phyloP scores from a whole-genome alignment of 179 eudicot species.

The Carnegiea gigantea region DNA sequence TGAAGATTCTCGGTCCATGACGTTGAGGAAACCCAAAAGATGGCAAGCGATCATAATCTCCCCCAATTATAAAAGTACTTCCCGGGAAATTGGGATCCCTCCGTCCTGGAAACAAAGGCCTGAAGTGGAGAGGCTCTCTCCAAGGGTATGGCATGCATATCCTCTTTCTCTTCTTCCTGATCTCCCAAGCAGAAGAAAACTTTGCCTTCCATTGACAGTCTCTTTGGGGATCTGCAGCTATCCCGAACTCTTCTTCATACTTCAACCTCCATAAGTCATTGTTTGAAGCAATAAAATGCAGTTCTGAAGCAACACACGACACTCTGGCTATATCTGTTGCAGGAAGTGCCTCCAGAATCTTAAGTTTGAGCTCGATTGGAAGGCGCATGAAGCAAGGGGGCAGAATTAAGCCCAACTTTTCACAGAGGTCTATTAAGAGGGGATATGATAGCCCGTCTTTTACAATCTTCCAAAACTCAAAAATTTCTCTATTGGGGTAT shows the following conservation, averaged over 20 bases:
- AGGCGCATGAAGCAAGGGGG: conserved; percentile 78
- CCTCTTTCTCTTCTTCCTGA: conserved; percentile 44
- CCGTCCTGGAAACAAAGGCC: conserved; percentile 32
- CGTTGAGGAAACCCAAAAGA: conserved; percentile 28
- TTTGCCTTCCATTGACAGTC: conserved; percentile 57
- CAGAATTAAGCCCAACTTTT: conserved; percentile 53
- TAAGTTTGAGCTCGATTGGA: conserved; percentile 76
- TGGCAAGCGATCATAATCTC: conserved; percentile 48
- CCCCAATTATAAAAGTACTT: conserved; percentile 52
- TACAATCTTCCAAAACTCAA: conserved; percentile 73
- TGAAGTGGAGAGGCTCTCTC: conserved; percentile 32
- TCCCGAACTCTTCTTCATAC: conserved; percentile 60
- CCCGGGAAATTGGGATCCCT: conserved; percentile 37
- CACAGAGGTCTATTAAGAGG: conserved; percentile 72
- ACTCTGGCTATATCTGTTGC: conserved; percentile 61
- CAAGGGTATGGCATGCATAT: conserved; percentile 15
- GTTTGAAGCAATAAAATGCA: conserved; percentile 54
- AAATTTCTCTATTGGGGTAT: conserved; percentile 55
- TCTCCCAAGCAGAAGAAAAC: conserved; percentile 52
- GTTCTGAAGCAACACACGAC: conserved; percentile 59
- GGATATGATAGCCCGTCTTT: conserved; percentile 82
- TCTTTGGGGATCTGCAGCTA: conserved; percentile 24
- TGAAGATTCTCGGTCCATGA: conserved; percentile 33
- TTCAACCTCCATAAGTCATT: conserved; percentile 76
- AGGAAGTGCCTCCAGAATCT: conserved; percentile 64